phyloP scores from a whole-genome alignment of 768 basidiomycete genomes.

The Solioccasus polychromus region DNA sequence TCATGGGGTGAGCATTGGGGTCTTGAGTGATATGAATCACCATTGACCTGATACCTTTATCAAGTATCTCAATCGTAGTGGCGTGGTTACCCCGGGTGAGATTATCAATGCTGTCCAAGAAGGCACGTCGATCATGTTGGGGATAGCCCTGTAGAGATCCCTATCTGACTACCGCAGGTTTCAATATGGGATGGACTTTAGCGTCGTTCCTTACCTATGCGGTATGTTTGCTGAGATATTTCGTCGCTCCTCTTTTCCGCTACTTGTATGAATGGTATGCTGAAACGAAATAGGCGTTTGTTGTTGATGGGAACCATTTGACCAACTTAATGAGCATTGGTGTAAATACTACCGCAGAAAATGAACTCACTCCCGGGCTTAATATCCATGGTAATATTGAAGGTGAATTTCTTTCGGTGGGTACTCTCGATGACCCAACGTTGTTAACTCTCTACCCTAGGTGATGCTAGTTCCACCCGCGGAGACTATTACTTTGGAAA shows the following conservation, averaged over 20 bases:
- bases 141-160: not conserved
- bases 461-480: conserved; percentile 25
- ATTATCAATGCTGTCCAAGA: conserved; percentile 25
- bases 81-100: conserved; percentile 22
- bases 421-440: not conserved
- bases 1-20: conserved; percentile 22
- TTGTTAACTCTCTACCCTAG: not conserved
- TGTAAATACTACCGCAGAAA: conserved; percentile 16
- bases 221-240: conserved; percentile 8
- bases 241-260: not conserved
- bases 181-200: conserved; percentile 23
- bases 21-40: not conserved
- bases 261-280: not conserved
- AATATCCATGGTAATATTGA: conserved; percentile 26
- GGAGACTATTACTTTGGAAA: conserved; percentile 26
- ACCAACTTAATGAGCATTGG: conserved; percentile 28
- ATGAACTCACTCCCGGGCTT: conserved; percentile 16
- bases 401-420: too few species aligned
- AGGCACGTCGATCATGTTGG: conserved; percentile 1
- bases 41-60: not conserved
- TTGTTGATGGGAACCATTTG: conserved; percentile 28
- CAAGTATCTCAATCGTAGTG: conserved; percentile 18
- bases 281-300: conserved; percentile 13
- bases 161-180: conserved; percentile 6
- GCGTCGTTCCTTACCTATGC: conserved; percentile 21